Base-by-base conservation (phyloP, 495 filamentous ascomycete species). In the Xeromyces bisporus region DNA sequence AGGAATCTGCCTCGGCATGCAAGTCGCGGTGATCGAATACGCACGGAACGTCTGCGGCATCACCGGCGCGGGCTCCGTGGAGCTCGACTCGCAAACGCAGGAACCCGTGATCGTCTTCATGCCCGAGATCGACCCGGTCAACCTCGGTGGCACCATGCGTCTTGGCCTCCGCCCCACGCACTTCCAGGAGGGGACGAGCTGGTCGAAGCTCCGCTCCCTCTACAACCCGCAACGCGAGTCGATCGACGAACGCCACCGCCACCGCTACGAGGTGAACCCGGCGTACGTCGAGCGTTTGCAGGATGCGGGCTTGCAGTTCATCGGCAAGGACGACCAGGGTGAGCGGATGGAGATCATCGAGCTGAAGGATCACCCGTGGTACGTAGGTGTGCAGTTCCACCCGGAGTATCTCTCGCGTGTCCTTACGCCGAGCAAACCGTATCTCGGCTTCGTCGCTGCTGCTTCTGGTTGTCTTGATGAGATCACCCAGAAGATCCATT, bases 1-100 rank as follows among this genome's bases (percentile, higher is more conserved):
- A 6, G 87, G 89, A 32, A 78, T 97, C 34, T 97, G 89, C 51
- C 70, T 97, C 10, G 89, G 89, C 23, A 80, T 97, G 74, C 89
- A 97, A 51, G 61, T 93, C 23, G 86, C 89, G 11, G 85, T 93
- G 10, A 79, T 93, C 38, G 87, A 96, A 46, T 81, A 69, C 37
- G 81, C 81, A n/a, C 68, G 78, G 21, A 69, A 84, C 36, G 56
- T 82, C 7, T 75, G 66, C 57, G 69, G 61, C 16, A 56, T 80
- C 25, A 39, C 53, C 5, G 55, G 60, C 29, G 82, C 80, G 2
- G 65, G 60, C 8, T 77, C 69, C 15, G 69, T 67, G 23, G 83
- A 93, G 47, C 66, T 89, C 32, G 48, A 74, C 34, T 55, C 60
- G 0, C 34, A 56, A 2, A 60, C 69, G 3, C 47, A 62, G 18